These are phyloP conservation scores for Turnera subulata DNA, from an alignment of 345 rosid species.

Conservation along the genomic window DNA sequence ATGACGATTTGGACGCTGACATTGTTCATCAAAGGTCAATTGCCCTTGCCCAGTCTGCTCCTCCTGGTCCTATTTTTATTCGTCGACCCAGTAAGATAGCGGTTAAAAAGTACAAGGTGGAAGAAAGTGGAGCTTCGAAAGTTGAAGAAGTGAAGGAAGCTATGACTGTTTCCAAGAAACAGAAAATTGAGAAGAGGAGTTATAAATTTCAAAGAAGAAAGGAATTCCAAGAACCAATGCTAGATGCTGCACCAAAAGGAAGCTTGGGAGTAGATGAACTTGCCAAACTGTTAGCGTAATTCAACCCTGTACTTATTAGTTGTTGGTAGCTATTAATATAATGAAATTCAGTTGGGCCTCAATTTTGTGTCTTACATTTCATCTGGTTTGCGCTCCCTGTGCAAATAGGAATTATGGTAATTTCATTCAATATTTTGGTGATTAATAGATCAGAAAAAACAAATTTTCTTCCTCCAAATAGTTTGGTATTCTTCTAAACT, in stretches of 20 bases:
- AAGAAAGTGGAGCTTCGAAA: conserved; percentile 24
- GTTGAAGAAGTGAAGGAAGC: conserved; percentile 18
- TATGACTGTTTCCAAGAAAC: conserved; percentile 19
- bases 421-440: too few relatives aligned
- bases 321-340: too few relatives aligned
- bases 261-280: conserved; percentile 76
- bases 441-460: too few relatives aligned
- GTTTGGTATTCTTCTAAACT: too few relatives aligned
- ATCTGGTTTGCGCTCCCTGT: too few relatives aligned
- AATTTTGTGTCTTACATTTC: too few relatives aligned
- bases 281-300: conserved; percentile 66
- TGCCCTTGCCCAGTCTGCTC: conserved; percentile 52
- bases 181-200: conserved; percentile 15
- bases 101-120: conserved; percentile 32
- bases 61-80: conserved; percentile 56
- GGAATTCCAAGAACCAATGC: conserved; percentile 25
- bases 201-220: conserved; percentile 15
- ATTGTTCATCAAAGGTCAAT: conserved; percentile 46
- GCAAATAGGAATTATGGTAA: too few relatives aligned
- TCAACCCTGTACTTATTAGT: too few relatives aligned
- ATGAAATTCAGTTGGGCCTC: too few relatives aligned
- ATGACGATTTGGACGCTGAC: conserved; percentile 54
- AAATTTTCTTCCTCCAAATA: too few relatives aligned
- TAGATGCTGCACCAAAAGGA: conserved; percentile 45
- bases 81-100: conserved; percentile 32